Evolutionary conservation across 352 stramenopile genomes (phyloP), one percentile per base, ranked within the genome.

Genomic region (Globisporangium sylvaticum): DNA sequence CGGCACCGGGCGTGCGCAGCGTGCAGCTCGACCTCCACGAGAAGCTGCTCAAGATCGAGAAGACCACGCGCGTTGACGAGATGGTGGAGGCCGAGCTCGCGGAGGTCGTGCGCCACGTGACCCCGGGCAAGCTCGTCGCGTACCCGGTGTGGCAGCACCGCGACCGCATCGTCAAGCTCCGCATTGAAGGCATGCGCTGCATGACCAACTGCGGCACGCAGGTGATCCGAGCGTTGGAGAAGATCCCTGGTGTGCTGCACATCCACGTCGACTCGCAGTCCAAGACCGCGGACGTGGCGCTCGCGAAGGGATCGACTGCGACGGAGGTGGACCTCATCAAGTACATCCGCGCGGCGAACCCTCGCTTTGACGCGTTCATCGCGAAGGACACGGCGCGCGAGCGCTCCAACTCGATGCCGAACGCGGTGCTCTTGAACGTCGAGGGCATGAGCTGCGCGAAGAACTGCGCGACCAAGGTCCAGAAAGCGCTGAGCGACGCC

Each of bases 291-390:
- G 84, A 89, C 22, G 76, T 96, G 42, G 85, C 84, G 34, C 65
- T 95, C 24, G 86, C 80, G 3, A 92, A 92, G 64, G 85, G 84
- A 37, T 92, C 79, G 53, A 93, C 86, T 9, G 89, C 83, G 8
- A 94, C 87, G 3, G 88, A 91, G 55, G 87, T 95, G 29, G 89
- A 96, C 66, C 75, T 96, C 27, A 96, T 96, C 76, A 88, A 92
- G 72, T 81, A 83, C 48, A 88, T 96, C 10, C 79, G 80, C 32
- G 81, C 78, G 0, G 80, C 81, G 1, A 95, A 93, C 71, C 77
- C 84, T 50, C 73, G 84, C 14, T 96, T 95, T 48, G 77, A 90
- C 46, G 87, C 87, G 20, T 86, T 71, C 29, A 88, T 94, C 44
- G 77, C 76, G 25, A 87, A 90, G 59, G 81, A 90, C 31, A 46